Percentiles rank a stretch among this genome's conserved stretches.
Evolutionary conservation across 129 eudicot species (phyloP).

Genomic region (Flaveria linearis): DNA sequence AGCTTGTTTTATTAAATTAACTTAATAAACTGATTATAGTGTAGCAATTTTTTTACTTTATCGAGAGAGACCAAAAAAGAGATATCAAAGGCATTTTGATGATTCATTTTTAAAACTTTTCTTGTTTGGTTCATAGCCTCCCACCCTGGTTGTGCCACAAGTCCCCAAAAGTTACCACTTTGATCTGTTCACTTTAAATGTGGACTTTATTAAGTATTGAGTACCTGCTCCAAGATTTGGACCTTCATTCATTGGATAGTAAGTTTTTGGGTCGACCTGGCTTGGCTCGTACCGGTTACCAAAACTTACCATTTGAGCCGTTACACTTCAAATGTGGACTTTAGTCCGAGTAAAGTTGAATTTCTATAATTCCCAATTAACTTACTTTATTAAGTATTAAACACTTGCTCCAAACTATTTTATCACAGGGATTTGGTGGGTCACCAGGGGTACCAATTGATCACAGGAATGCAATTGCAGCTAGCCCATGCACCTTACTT

Average conservation of each 20-base stretch:
- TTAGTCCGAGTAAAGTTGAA: background rate
- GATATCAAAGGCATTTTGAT: too few species aligned
- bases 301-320: too few species aligned
- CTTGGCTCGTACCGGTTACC: background rate
- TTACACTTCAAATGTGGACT: background rate
- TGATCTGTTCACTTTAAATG: too few species aligned
- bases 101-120: too few species aligned
- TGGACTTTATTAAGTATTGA: too few species aligned
- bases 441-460: constrained; percentile 49
- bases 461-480: constrained; percentile 50
- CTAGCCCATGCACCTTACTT: constrained; percentile 46
- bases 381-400: background rate
- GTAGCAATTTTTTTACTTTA: too few species aligned
- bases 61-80: too few species aligned
- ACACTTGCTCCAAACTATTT: background rate
- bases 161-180: too few species aligned
- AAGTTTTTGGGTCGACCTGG: background rate
- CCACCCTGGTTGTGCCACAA: too few species aligned
- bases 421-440: constrained; percentile 49
- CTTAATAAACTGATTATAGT: background rate
- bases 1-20: constrained; percentile 2
- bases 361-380: background rate
- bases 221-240: too few species aligned
- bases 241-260: too few species aligned
- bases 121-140: too few species aligned